Conservation (phyloP, 257 asterid species). For the Plantago ovata region DNA sequence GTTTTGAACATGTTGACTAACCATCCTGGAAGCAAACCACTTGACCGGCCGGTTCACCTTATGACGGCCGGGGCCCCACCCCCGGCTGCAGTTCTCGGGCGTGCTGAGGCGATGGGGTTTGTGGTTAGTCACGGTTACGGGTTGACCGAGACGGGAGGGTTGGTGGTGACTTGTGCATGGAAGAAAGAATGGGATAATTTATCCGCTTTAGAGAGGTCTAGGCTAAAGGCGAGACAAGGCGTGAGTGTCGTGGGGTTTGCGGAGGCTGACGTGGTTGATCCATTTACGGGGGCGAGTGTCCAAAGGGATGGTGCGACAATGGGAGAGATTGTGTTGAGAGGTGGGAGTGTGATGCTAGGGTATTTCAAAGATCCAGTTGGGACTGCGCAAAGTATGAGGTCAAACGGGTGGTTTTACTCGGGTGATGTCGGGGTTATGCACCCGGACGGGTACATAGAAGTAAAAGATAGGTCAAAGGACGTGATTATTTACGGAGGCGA, state of each 20-base stretch:
- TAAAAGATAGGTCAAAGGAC: slow-evolving; percentile 43
- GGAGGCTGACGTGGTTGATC: slow-evolving; percentile 35
- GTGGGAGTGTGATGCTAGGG: slow-evolving; percentile 41
- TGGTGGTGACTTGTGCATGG: slow-evolving; percentile 39
- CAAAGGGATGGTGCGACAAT: slow-evolving; percentile 25
- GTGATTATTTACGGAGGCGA: slow-evolving; percentile 51
- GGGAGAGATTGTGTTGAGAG: slow-evolving; percentile 50
- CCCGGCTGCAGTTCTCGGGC: slow-evolving; percentile 29
- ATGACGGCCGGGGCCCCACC: slow-evolving; percentile 49
- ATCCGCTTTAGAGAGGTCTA: slow-evolving; percentile 23
- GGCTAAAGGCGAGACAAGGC: slow-evolving; percentile 41
- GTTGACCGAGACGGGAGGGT: slow-evolving; percentile 44
- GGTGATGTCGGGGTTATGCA: slow-evolving; percentile 56
- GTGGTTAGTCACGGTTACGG: slow-evolving; percentile 42
- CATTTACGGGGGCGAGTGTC: slow-evolving; percentile 27
- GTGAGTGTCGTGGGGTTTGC: slow-evolving; percentile 25
- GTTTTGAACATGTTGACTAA: slow-evolving; percentile 40
- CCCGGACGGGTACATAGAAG: slow-evolving; percentile 46
- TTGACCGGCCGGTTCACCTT: slow-evolving; percentile 23
- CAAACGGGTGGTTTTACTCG: slow-evolving; percentile 47
- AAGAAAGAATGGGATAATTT: slow-evolving; percentile 30
- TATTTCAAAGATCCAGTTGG: slow-evolving; percentile 41
- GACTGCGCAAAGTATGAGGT: slow-evolving; percentile 34
- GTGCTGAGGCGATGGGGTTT: slow-evolving; percentile 28
- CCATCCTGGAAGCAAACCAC: slow-evolving; percentile 9